A percentile compares a stretch with the other conserved stretches of the same genome.
phyloP scores from a whole-genome alignment of 75 land plant genomes.

The Picea sitchensis region DNA sequence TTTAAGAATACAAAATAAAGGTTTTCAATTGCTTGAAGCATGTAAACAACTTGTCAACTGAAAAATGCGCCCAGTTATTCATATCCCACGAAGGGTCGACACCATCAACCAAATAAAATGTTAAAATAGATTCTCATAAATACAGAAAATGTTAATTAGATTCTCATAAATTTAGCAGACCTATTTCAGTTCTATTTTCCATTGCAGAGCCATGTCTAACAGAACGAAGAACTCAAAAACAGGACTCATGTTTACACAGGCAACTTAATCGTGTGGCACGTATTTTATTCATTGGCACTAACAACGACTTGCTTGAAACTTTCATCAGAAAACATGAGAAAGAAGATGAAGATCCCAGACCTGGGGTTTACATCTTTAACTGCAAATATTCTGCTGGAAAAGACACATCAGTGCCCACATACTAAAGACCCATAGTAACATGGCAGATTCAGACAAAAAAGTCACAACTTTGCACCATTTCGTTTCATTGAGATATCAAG shows the following conservation, averaged over 20 bases:
- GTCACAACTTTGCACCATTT: not conserved
- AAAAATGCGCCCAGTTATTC: too few species aligned
- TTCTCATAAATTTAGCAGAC: not conserved
- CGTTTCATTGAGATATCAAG: not conserved
- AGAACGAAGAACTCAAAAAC: not conserved
- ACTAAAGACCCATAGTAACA: not conserved
- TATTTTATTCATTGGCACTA: not conserved
- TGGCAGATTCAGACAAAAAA: not conserved
- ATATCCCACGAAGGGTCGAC: too few species aligned
- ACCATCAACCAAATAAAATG: too few species aligned
- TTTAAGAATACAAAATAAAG: too few species aligned
- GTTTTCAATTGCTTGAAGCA: too few species aligned
- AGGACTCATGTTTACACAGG: not conserved
- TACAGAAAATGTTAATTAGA: not conserved
- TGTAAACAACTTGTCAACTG: too few species aligned
- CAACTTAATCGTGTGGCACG: not conserved
- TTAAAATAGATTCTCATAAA: too few species aligned
- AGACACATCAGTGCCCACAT: not conserved
- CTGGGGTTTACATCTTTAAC: not conserved
- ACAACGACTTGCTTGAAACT: not conserved
- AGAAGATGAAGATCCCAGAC: not conserved
- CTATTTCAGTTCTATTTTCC: not conserved
- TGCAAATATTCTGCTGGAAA: not conserved
- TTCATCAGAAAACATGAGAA: not conserved
- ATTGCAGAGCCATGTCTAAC: not conserved